Percentiles rank a stretch among this genome's conserved stretches.
phyloP scores from a whole-genome alignment of 2,329 filamentous ascomycete genomes.

The Hypoxylon sp. region DNA sequence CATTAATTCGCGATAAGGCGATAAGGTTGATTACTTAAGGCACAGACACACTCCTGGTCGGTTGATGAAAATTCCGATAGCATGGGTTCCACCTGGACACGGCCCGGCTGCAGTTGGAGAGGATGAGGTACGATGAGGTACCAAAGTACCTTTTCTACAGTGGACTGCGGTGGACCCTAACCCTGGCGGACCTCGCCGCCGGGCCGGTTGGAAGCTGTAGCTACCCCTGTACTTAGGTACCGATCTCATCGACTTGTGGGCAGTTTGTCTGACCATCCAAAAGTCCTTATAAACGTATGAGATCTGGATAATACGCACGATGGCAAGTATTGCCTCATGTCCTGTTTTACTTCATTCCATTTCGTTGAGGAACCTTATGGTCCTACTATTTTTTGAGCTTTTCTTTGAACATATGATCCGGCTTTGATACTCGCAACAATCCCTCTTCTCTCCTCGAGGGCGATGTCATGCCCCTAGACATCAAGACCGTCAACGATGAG shows the following conservation, averaged over 20 bases:
- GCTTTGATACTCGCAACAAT: conserved; percentile 26
- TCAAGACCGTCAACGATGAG: conserved; percentile 85
- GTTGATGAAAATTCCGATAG: conserved; percentile 32
- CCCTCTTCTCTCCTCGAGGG: conserved; percentile 16
- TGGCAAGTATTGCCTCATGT: neutral
- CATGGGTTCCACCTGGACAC: neutral
- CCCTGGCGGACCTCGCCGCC: neutral
- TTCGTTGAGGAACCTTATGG: conserved; percentile 8
- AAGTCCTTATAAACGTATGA: neutral
- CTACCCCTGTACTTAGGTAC: neutral
- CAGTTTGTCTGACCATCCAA: neutral
- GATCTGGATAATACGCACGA: neutral
- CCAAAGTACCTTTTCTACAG: too few relatives aligned
- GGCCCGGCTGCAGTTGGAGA: too few relatives aligned
- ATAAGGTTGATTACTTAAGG: neutral
- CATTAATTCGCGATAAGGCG: neutral
- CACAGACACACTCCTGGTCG: conserved; percentile 2
- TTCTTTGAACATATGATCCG: conserved; percentile 30
- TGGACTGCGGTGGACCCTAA: neutral
- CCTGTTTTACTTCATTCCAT: conserved; percentile 12
- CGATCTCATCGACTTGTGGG: neutral
- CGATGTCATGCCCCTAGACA: conserved; percentile 62
- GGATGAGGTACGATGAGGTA: too few relatives aligned
- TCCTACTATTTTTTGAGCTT: conserved; percentile 22
- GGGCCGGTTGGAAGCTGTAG: neutral